Evolutionary conservation across 2,329 filamentous ascomycete genomes (phyloP), one percentile per base, ranked within the genome.

Genomic region (Sphaerulina vaccinii): DNA sequence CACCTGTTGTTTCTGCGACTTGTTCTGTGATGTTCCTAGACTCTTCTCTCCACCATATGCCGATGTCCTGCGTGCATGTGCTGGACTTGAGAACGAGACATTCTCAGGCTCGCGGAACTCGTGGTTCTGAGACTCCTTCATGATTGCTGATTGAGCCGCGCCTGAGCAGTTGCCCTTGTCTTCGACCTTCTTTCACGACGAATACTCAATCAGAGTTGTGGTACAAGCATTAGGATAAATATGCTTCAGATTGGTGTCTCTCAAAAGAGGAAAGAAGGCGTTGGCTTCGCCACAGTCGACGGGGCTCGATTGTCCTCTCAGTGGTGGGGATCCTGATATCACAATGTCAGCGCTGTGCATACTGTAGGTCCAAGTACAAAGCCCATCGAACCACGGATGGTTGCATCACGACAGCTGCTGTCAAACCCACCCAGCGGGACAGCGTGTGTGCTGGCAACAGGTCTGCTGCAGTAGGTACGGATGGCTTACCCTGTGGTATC

Each of bases 401-500:
- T 41, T 53, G 54, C 54, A 56, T 56, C 54, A 56, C 54, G 54
- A 56, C 51, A 51, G 54, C 54, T 56, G 54, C 54, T 49, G 54
- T 54, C 54, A 22, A 22, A 54, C 54, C 27, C 51, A 51, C 42
- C 37, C 15, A 36, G 29, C 21, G 41, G 32, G 33, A 27, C 49
- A 37, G 27, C 45, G 24, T 44, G 33, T 54, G 50, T 49, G 51
- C 42, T 48, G 51, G 43, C 39, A 8, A 32, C 16, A 39, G 22
- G 13, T 29, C 32, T 16, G 16, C 18, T 36, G 40, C 18, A 19
- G 15, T 40, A 37, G 49, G 27, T 35, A 42, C 16, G 33, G 39
- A 23, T 29, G 52, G 50, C 50, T 54, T 43, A 54, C 47, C n/a
- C 51, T 48, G 47, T 44, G 47, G 47, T 37, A 33, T 35, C 21